Conservation (phyloP, 2,329 filamentous ascomycete genomes). For the Kalmusia sp. region DNA sequence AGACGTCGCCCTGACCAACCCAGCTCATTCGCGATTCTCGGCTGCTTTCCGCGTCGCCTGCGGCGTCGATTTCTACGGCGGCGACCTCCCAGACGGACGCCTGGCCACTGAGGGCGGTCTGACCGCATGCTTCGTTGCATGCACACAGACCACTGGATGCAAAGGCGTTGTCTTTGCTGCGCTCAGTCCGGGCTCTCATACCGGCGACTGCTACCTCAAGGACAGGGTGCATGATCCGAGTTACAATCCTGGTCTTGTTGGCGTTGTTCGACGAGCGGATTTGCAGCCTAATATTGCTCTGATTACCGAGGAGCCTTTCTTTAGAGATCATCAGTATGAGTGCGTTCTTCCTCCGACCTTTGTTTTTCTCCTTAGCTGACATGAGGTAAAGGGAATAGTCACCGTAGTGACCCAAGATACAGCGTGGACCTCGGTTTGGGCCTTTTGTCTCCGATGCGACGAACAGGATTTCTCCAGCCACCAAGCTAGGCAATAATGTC, state of each 20-base stretch:
- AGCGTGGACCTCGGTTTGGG: too few relatives aligned
- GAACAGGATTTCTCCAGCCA: too few relatives aligned
- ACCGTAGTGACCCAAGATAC: too few relatives aligned
- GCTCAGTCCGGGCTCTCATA: not conserved
- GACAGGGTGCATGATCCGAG: not conserved
- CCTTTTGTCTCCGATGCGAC: too few relatives aligned
- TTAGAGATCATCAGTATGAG: not conserved
- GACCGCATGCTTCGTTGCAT: not conserved
- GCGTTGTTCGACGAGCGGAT: not conserved
- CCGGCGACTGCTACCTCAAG: not conserved
- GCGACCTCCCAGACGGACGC: not conserved
- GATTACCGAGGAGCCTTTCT: not conserved
- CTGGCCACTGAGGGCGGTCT: not conserved
- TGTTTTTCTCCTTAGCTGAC: too few relatives aligned
- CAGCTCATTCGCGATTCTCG: not conserved
- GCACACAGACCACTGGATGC: not conserved
- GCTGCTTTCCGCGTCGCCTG: not conserved
- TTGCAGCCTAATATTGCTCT: not conserved
- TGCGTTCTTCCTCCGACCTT: too few relatives aligned
- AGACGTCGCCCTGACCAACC: not conserved
- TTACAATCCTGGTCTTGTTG: not conserved
- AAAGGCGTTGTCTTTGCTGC: not conserved
- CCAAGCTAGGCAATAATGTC: too few relatives aligned
- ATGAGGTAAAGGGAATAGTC: too few relatives aligned
- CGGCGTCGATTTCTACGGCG: slow-evolving; percentile 3